A percentile compares a stretch with the other conserved stretches of the same genome.
These are phyloP conservation scores for Raphidocelis subcapitata DNA, from an alignment of 139 green algal genomes.

Conservation along the genomic window DNA sequence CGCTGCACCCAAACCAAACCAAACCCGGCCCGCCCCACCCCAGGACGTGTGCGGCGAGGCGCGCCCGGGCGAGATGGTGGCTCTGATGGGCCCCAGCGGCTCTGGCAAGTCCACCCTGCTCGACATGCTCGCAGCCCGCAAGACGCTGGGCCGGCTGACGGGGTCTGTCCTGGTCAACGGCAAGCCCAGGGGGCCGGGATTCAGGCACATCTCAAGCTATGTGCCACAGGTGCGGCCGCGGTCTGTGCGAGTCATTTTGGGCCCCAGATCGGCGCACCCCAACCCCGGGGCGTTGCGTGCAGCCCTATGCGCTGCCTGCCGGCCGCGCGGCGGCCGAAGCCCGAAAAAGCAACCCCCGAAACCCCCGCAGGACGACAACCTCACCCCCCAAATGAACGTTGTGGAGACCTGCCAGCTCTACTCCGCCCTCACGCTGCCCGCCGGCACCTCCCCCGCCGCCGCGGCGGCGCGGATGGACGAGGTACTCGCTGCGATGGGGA, in stretches of 20 bases:
- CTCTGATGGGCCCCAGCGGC: constrained; percentile 5
- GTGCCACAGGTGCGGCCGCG: constrained; percentile 2
- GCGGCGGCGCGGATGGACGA: constrained; percentile 10
- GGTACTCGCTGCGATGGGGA: constrained; percentile 30
- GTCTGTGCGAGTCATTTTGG: too few relatives aligned
- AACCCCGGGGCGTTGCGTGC: constrained; percentile 16
- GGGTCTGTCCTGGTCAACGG: constrained; percentile 60
- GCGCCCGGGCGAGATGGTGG: constrained; percentile 24
- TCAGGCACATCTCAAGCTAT: background rate
- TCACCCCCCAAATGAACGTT: constrained; percentile 45
- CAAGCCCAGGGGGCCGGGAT: background rate
- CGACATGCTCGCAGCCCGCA: constrained; percentile 52
- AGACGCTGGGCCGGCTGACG: constrained; percentile 36
- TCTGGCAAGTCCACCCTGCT: constrained; percentile 48
- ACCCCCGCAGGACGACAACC: constrained; percentile 54
- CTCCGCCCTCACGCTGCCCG: constrained; percentile 36
- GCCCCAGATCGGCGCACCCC: too few relatives aligned
- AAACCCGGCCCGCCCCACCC: too few relatives aligned
- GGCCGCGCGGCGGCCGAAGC: too few relatives aligned
- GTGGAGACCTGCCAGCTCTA: constrained; percentile 45
- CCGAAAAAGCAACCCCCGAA: too few relatives aligned
- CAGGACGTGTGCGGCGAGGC: constrained; percentile 27
- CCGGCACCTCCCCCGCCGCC: background rate
- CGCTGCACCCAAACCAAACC: too few relatives aligned
- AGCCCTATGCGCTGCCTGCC: background rate